A percentile compares a stretch with the other conserved stretches of the same genome.
These are phyloP conservation scores for Epichloe bromicola DNA, from an alignment of 2,329 filamentous ascomycete species.

Conservation along the genomic window DNA sequence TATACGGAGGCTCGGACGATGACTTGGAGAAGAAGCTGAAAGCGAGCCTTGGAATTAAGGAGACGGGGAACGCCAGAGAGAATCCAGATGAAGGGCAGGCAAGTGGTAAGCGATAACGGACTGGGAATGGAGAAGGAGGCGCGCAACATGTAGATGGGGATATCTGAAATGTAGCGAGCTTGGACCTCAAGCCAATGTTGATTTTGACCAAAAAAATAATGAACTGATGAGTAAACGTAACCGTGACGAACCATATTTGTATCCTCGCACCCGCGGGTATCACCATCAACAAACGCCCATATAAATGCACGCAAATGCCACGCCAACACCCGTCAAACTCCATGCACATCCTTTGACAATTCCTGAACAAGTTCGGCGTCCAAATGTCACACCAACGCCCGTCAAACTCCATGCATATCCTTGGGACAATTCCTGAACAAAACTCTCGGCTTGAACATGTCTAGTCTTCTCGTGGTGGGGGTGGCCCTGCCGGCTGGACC, in stretches of 20 bases:
- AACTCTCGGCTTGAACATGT: neutral
- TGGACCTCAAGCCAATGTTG: neutral
- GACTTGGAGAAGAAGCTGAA: constrained; percentile 48
- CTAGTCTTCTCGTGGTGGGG: constrained; percentile 42
- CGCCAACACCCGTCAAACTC: neutral
- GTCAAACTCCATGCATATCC: neutral
- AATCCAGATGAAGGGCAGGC: constrained; percentile 10
- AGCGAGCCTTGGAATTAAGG: constrained; percentile 45
- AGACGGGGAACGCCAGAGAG: constrained; percentile 12
- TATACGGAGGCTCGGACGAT: constrained; percentile 41
- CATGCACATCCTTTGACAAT: neutral
- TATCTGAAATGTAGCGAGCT: neutral
- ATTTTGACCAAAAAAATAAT: neutral
- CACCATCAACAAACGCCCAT: neutral
- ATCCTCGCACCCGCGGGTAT: neutral
- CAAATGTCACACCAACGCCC: neutral
- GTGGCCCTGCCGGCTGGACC: constrained; percentile 48
- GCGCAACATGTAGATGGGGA: neutral
- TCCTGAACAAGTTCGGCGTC: neutral
- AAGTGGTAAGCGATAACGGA: constrained; percentile 1
- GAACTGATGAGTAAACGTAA: neutral
- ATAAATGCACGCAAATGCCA: neutral
- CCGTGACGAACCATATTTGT: neutral
- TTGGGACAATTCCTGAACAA: neutral
- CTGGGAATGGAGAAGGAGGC: neutral